These are phyloP conservation scores for Boletus sp. DNA, from an alignment of 768 basidiomycete species.

Conservation along the genomic window DNA sequence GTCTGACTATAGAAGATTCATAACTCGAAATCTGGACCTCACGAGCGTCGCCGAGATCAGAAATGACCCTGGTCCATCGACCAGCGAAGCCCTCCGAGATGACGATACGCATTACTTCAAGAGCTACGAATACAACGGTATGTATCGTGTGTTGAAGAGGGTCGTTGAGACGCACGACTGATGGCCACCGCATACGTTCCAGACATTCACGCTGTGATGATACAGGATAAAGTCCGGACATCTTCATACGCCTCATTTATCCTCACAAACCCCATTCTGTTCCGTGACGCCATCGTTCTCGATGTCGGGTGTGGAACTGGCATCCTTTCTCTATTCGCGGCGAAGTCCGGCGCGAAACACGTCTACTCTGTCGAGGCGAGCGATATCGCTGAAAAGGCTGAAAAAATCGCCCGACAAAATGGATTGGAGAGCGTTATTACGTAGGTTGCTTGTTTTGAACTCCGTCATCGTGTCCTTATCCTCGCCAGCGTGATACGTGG, in stretches of 20 bases:
- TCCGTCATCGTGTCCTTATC: slow-evolving; percentile 1
- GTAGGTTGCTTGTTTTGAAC: slow-evolving; percentile 28
- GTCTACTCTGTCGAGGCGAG: slow-evolving; percentile 94
- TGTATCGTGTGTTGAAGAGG: background rate
- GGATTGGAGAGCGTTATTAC: slow-evolving; percentile 71
- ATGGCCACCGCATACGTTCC: background rate
- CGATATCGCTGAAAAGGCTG: slow-evolving; percentile 73
- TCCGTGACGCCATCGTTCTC: slow-evolving; percentile 83
- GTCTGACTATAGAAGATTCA: slow-evolving; percentile 56
- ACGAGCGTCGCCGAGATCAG: slow-evolving; percentile 43
- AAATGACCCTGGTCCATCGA: slow-evolving; percentile 32
- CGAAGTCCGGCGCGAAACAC: slow-evolving; percentile 82
- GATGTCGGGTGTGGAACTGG: slow-evolving; percentile 98
- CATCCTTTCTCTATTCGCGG: slow-evolving; percentile 88
- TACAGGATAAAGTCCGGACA: slow-evolving; percentile 92
- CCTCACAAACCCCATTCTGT: slow-evolving; percentile 73
- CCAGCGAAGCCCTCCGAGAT: slow-evolving; percentile 47
- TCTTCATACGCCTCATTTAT: slow-evolving; percentile 93
- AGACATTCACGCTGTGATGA: slow-evolving; percentile 98
- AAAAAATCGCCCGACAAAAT: slow-evolving; percentile 76
- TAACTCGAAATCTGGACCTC: slow-evolving; percentile 53
- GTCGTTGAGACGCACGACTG: background rate
- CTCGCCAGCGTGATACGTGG: slow-evolving; percentile 71
- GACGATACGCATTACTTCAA: slow-evolving; percentile 95
- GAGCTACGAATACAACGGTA: slow-evolving; percentile 87